phyloP scores from a whole-genome alignment of 2,329 filamentous ascomycete genomes.

The Colletotrichum sp. region DNA sequence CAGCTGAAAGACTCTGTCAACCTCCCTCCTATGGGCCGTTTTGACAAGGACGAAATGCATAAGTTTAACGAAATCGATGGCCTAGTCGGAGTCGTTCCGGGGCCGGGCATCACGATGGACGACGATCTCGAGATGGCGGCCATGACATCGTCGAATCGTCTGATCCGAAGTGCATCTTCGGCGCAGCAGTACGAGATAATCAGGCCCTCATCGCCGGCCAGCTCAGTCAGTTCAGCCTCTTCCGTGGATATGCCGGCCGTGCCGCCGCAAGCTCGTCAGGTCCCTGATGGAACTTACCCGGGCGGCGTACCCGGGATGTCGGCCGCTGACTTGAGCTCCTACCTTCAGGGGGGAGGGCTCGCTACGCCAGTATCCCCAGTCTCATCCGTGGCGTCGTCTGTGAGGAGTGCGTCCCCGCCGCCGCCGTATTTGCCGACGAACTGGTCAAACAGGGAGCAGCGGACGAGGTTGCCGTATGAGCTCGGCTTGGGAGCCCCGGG shows the following conservation, averaged over 20 bases:
- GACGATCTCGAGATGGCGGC: conserved; percentile 9
- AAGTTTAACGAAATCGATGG: conserved; percentile 4
- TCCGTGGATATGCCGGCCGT: background rate
- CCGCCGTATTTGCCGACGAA: conserved; percentile 10
- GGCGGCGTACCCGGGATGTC: background rate
- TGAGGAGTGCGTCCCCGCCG: conserved; percentile 4
- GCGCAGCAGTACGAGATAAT: conserved; percentile 6
- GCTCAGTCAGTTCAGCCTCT: background rate
- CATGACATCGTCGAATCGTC: background rate
- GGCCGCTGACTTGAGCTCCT: conserved; percentile 8
- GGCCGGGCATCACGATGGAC: background rate
- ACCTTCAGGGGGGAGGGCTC: conserved; percentile 2
- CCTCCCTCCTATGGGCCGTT: background rate
- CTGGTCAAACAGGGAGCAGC: background rate
- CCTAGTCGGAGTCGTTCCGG: background rate
- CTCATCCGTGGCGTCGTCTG: background rate
- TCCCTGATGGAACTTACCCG: background rate
- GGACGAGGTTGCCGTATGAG: background rate
- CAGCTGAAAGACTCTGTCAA: background rate
- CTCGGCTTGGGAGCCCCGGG: conserved; percentile 8
- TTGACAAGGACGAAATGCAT: background rate
- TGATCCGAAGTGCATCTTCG: background rate
- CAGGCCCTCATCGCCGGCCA: conserved; percentile 2
- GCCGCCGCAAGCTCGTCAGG: background rate
- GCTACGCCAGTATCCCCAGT: background rate